Base-by-base conservation (phyloP, 2,329 filamentous ascomycete genomes). In the Lachnellula suecica region DNA sequence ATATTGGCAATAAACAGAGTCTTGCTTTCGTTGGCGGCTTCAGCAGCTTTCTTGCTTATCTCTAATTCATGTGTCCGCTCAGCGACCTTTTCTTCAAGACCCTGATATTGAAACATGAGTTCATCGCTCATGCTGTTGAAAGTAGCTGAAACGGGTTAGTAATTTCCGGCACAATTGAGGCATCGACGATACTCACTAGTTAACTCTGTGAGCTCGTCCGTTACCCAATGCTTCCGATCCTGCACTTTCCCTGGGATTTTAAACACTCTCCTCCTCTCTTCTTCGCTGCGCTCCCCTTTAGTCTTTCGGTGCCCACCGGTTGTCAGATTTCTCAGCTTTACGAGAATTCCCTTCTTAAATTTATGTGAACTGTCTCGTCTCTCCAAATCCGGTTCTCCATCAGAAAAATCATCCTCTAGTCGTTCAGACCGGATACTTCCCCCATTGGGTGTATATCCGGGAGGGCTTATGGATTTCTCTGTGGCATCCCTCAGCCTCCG, bases 1-100 rank as follows among this genome's bases (percentile, higher is more conserved):
- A 97, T 96, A 63, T 97, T 97, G 17, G 94, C 94, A 58, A 99
- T 95, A 73, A 97, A 97, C 8, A 97, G 77, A 0, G 94, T 97
- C 73, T 99, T 99, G 77, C 90, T 95, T 71, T 96, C 89, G 63
- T 96, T 97, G 3, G 92, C 92, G n/a, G 89, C 88, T 70, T 96
- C 92, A 1, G 92, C 92, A 1, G 91, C 90, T 72, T 91, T 90
- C 69, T 96, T 96, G 73, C 88, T 95, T 56, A 90, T 83, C 65
- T 96, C 91, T 1, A 97, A 76, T 69, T 97, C 89, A 31, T 82
- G 82, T 0, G 92, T 97, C 50, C 92, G 80, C 67, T 92, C 85
- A 6, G 83, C 83, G 1, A 97, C 92, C 62, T 93, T 87, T 51
- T 93, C 85, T 68, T 97, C 92, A 1, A 97, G 75, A 10, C 83